phyloP scores from a whole-genome alignment of 1,284 basidiomycete species.

The Moesziomyces aphidis region DNA sequence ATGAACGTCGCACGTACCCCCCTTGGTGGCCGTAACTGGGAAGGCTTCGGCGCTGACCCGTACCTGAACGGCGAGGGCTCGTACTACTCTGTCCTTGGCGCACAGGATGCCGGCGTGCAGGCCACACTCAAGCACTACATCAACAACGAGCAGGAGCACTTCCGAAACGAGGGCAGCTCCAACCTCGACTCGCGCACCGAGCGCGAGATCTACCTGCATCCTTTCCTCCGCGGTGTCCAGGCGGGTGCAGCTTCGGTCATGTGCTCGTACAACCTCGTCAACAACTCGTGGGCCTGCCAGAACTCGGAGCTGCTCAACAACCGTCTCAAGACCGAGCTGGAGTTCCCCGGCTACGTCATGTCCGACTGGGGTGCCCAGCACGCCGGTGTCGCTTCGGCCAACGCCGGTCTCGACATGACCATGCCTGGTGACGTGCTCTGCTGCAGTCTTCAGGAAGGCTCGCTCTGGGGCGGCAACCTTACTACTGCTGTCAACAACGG shows the following conservation, averaged over 20 bases:
- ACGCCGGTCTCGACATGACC: constrained; percentile 76
- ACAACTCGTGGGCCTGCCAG: constrained; percentile 72
- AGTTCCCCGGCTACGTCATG: constrained; percentile 79
- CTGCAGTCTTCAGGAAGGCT: constrained; percentile 35
- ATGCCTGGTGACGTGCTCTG: constrained; percentile 68
- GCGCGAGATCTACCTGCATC: constrained; percentile 70
- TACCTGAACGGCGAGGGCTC: constrained; percentile 62
- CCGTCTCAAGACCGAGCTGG: constrained; percentile 79
- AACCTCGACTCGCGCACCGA: constrained; percentile 79
- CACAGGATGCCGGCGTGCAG: constrained; percentile 61
- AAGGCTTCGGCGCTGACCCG: constrained; percentile 70
- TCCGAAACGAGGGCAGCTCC: constrained; percentile 55
- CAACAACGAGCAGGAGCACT: constrained; percentile 65
- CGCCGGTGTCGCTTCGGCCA: constrained; percentile 69
- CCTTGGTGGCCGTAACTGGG: constrained; percentile 82
- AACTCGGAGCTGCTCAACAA: constrained; percentile 78
- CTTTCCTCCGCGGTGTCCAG: constrained; percentile 67
- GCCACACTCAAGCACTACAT: constrained; percentile 69
- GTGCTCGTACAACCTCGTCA: constrained; percentile 73
- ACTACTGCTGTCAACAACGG: constrained; percentile 77
- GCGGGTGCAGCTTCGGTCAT: constrained; percentile 69
- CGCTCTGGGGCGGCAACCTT: constrained; percentile 69
- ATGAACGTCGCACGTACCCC: constrained; percentile 73
- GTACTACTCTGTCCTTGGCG: constrained; percentile 52
- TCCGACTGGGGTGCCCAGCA: constrained; percentile 58